Percentiles rank a stretch among this genome's conserved stretches.
These are phyloP conservation scores for Wickerhamiella dianesei DNA, from an alignment of 805 yeast species.

Conservation along the genomic window DNA sequence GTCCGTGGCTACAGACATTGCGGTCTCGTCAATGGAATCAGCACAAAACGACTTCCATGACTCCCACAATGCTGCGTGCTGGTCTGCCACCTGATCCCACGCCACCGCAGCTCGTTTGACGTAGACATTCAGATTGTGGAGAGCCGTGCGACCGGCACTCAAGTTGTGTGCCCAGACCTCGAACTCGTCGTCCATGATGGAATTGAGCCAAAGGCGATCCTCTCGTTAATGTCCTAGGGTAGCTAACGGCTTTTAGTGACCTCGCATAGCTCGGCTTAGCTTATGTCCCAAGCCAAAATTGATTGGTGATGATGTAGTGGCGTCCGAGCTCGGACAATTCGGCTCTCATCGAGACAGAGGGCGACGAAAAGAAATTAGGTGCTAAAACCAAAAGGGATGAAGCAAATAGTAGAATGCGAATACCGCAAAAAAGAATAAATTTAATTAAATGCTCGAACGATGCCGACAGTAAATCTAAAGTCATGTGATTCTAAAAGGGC, in stretches of 20 bases:
- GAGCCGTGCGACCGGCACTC: background rate
- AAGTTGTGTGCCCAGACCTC: conserved; percentile 1
- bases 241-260: background rate
- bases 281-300: background rate
- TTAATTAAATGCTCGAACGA: no score
- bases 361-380: no score
- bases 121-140: background rate
- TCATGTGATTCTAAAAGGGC: no score
- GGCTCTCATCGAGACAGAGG: no score
- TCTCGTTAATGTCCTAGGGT: background rate
- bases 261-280: background rate
- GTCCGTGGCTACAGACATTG: background rate
- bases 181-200: conserved; percentile 1
- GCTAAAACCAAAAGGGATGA: no score
- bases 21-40: background rate
- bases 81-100: background rate
- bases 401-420: no score
- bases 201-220: background rate
- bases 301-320: background rate
- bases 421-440: no score
- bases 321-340: no score
- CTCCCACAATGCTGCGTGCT: background rate
- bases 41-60: background rate
- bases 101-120: background rate
- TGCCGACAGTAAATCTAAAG: no score